phyloP scores from a whole-genome alignment of 495 filamentous ascomycete species.

The Xylaria acuta region DNA sequence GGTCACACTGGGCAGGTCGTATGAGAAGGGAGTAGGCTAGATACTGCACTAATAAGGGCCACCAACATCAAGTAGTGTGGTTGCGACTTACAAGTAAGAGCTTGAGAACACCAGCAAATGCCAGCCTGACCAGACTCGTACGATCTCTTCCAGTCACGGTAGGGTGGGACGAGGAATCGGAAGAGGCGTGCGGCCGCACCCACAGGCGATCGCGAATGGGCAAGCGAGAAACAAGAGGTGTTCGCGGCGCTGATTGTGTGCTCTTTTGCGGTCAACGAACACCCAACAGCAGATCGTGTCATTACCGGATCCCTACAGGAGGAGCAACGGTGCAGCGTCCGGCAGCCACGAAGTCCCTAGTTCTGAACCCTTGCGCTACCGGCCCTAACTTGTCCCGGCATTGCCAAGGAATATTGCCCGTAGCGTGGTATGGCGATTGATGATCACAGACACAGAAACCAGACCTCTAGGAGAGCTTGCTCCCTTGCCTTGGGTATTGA shows the following conservation, averaged over 20 bases:
- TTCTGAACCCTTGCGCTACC: not conserved
- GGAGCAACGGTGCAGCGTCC: not conserved
- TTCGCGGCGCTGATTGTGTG: not conserved
- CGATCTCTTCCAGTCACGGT: slow-evolving; percentile 1
- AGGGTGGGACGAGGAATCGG: slow-evolving; percentile 10
- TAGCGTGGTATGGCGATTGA: slow-evolving; percentile 11
- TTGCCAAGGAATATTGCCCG: slow-evolving; percentile 10
- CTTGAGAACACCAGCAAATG: not conserved
- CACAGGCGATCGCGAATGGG: not conserved
- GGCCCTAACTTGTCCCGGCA: not conserved
- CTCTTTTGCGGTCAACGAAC: not conserved
- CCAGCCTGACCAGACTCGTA: not conserved
- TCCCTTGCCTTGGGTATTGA: not conserved
- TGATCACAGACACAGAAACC: no score
- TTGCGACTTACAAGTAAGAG: not conserved
- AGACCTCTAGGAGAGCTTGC: not conserved
- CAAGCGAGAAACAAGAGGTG: not conserved
- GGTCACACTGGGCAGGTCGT: not conserved
- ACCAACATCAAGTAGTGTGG: not conserved
- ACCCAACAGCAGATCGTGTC: not conserved
- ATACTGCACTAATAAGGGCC: no score
- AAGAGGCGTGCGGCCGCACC: slow-evolving; percentile 23
- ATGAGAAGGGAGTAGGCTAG: not conserved
- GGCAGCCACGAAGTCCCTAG: not conserved
- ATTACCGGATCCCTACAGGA: slow-evolving; percentile 11